Percentiles rank a stretch among this genome's conserved stretches.
phyloP scores from a whole-genome alignment of 306 rosid species.

The Pyrus bretschneideri region DNA sequence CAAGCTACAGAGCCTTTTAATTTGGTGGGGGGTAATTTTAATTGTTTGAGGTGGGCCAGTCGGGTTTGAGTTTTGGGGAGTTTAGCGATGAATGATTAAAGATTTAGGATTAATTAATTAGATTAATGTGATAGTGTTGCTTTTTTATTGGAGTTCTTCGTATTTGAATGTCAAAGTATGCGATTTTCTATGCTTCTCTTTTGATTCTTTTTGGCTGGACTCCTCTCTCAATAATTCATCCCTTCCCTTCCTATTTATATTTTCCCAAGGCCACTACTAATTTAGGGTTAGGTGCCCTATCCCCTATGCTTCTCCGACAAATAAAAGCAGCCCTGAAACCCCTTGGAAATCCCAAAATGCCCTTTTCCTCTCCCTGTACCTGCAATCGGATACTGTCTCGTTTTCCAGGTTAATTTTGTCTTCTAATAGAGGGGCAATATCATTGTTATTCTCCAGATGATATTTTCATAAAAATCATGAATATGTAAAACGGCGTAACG shows the following conservation, averaged over 20 bases:
- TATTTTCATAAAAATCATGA: background rate
- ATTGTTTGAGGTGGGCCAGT: constrained; percentile 8
- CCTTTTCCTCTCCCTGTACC: background rate
- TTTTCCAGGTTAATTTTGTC: background rate
- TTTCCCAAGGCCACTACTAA: constrained; percentile 1
- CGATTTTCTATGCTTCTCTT: constrained; percentile 13
- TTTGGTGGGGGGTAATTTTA: background rate
- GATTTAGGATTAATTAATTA: background rate
- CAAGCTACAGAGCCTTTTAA: constrained; percentile 5
- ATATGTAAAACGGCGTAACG: no score
- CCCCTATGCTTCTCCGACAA: constrained; percentile 6
- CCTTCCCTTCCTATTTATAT: background rate
- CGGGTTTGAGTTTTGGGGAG: background rate
- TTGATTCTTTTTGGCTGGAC: constrained; percentile 22
- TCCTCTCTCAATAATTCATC: constrained; percentile 2
- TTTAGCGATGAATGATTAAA: background rate
- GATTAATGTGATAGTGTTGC: background rate
- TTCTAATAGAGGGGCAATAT: background rate
- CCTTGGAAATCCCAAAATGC: background rate
- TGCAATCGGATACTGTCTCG: background rate
- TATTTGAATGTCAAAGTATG: constrained; percentile 12
- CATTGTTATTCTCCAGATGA: background rate
- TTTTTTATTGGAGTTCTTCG: constrained; percentile 12
- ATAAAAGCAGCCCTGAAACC: background rate
- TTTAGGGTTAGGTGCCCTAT: constrained; percentile 13